Evolutionary conservation across 2,329 filamentous ascomycete species (phyloP).

Genomic region (Aureobasidium melanogenum): DNA sequence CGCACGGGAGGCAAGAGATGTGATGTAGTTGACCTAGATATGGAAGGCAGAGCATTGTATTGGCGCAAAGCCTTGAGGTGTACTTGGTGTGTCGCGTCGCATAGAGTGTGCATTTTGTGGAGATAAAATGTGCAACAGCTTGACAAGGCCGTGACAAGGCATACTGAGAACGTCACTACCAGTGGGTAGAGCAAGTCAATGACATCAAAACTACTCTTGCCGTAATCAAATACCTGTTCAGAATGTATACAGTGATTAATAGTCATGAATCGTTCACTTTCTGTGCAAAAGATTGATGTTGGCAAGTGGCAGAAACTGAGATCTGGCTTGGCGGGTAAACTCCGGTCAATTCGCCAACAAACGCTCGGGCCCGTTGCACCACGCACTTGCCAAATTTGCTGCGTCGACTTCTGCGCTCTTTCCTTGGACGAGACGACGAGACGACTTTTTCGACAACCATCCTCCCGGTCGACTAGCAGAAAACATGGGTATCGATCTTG

Average conservation of each 20-base stretch:
- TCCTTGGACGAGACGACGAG: slow-evolving; percentile 2
- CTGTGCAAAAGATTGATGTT: not conserved
- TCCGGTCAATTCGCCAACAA: not conserved
- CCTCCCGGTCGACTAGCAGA: not conserved
- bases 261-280: not conserved
- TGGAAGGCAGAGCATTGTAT: not conserved
- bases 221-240: not conserved
- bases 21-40: slow-evolving; percentile 4
- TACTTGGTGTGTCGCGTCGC: not conserved
- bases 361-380: not conserved
- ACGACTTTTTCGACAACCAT: slow-evolving; percentile 7
- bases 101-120: not conserved
- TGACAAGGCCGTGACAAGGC: not conserved
- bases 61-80: slow-evolving; percentile 1
- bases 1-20: not conserved
- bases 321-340: not conserved
- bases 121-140: not conserved
- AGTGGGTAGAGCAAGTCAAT: too few relatives aligned
- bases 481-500: slow-evolving; percentile 20
- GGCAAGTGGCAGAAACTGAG: not conserved
- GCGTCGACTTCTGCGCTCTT: not conserved
- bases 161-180: not conserved
- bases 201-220: not conserved
- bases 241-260: not conserved
- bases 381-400: not conserved